Evolutionary conservation across 768 basidiomycete species (phyloP), one percentile per base, ranked within the genome.

Genomic region (Termitomyces sp.): DNA sequence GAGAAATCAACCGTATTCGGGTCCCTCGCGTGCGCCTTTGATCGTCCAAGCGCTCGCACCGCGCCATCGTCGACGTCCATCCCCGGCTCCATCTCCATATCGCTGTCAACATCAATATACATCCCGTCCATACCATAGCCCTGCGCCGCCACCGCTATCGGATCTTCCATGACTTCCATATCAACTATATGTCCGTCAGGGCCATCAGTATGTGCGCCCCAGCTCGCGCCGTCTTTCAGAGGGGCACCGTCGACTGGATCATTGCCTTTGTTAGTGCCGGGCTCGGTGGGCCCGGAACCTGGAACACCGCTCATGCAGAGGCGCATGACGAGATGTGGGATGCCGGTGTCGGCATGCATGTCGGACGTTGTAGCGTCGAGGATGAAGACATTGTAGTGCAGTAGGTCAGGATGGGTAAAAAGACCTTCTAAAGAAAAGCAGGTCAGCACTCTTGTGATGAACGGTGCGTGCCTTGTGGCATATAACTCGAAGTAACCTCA

Each of bases 1-100:
- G 89, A 85, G 70, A 94, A 93, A 68, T 92, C 83, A 67, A 92
- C 81, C 32, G 87, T 88, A 67, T 89, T 88, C 4, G 76, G 74
- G 14, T 65, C 63, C 36, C 58, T 45, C n/a, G 62, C 26, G 7
- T 47, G 30, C 24, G 55, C 26, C 45, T 28, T 36, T 7, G 32
- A 8, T 33, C 46, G 44, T 5, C 20, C 16, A 16, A 41, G 50
- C 28, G 28, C 22, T 6, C 36, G 36, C 28, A 20, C 30, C 3
- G 14, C 28, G 4, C 24, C 44, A 20, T 26, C 30, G 10, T 14
- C 48, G 36, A 62, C 45, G 9, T 65, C 72, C 66, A 68, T 64
- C 54, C 62, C 70, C 63, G 62, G 60, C 46, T 57, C 57, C 51
- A 54, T 49, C 22, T 49, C 58, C 60, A 61, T 54, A 44, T 48